Evolutionary conservation across 192 early-diverging fungal genomes (phyloP).

Genomic region (Allomyces macrogynus): DNA sequence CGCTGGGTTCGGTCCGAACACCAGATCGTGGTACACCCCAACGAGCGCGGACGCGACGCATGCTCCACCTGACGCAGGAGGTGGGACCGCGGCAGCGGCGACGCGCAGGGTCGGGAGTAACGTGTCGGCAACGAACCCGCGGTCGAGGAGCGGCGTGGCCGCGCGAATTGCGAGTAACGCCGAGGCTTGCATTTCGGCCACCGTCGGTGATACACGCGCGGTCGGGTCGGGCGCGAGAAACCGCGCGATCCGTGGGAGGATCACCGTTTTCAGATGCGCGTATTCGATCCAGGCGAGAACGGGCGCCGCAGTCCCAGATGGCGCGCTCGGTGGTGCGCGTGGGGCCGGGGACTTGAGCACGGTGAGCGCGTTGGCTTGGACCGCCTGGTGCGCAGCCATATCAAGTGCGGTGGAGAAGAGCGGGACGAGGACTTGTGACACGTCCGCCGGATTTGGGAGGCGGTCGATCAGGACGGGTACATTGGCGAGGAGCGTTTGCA

Average conservation of each 20-base stretch:
- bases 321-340: background rate
- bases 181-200: background rate
- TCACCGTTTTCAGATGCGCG: background rate
- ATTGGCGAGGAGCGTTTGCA: too few species aligned
- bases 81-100: background rate
- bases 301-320: background rate
- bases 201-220: background rate
- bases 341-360: background rate
- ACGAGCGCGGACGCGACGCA: too few species aligned
- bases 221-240: background rate
- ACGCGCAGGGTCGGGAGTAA: background rate
- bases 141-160: background rate
- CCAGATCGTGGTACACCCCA: too few species aligned
- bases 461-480: background rate
- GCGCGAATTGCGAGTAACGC: background rate
- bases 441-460: background rate
- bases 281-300: background rate
- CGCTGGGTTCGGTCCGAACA: too few species aligned
- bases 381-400: background rate
- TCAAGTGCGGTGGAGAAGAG: background rate
- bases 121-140: background rate
- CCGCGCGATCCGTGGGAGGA: background rate
- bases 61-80: background rate
- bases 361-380: background rate
- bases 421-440: background rate